Evolutionary conservation across 371 early-diverging fungal genomes (phyloP), one percentile per base, ranked within the genome.

Genomic region (Mucor indicus): DNA sequence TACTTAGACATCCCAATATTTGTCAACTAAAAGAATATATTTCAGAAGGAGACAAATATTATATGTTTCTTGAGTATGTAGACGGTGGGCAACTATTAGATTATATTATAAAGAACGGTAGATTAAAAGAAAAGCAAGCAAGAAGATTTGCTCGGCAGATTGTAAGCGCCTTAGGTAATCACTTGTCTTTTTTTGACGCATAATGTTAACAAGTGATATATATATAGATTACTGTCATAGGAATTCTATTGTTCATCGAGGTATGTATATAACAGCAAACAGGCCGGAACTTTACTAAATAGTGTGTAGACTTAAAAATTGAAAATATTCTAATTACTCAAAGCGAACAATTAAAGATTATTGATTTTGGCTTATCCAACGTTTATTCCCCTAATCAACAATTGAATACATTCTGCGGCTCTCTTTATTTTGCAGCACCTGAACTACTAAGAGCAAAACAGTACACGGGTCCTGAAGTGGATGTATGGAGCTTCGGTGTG

Each of bases 401-500:
- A 20, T 60, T 92, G 40, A 76, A 74, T 38, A 93, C 92, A 1
- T 91, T 90, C 55, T 92, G 90, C 60, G 93, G 95, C 22, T 84
- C 87, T 23, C 72, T 89, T 10, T 89, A 93, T 29, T 90, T 75
- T 56, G 76, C 89, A 20, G 91, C 93, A 20, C 96, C 93, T 4
- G 97, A 96, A 67, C 74, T 96, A 48, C 67, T 96, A 36, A 74
- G 81, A n/a, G 87, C 91, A 12, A 73, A 84, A 29, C 70, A 78
- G 24, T 96, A 96, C 64, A 69, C 73, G 22, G 95, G 95, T 1
- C 89, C 91, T n/a, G 93, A 91, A 51, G 86, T 92, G 17, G 96
- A 96, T 60, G 79, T 92, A 10, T 96, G 96, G 96, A 86, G 89
- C 23, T 69, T 95, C 43, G 95, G 97, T 9, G 91, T 96, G 1